Base-by-base conservation (phyloP, 148 eudicot genomes). In the Bassia scoparia region DNA sequence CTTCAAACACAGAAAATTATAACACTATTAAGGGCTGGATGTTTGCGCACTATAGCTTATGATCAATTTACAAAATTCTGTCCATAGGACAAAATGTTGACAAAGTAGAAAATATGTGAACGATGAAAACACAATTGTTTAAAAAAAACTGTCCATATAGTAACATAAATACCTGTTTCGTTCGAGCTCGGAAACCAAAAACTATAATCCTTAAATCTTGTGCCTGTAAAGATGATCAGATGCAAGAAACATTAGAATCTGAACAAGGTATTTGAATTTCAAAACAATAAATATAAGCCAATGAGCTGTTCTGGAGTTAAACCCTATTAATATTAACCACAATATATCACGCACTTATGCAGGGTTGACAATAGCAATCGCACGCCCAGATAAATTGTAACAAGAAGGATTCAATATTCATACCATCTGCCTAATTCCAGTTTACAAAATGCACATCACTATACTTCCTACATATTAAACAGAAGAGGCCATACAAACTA, bases 121-220 rank as follows among this genome's bases (percentile, higher is more conserved):
- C 41, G 35, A 30, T 16, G 26, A 41, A 34, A 48, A 50, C 55
- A 18, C 53, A 63, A 21, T 43, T 44, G n/a, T 44, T 44, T 11
- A 17, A 49, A 0, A 17, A 21, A 43, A 37, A 27, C 23, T 3
- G 34, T 34, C 5, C 29, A 23, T 16, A 41, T 9, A 2, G 5
- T 38, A 18, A 23, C 18, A 62, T 6, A 14, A 49, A 27, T 56
- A 92, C 99, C 99, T 96, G 94, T 81, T 90, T 92, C n/a, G 96
- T 91, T 70, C 86, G 87, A 72, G 93, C 87, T 50, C 91, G 90
- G 72, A 96, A 96, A 61, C 92, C 96, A 76, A 88, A 92, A 62
- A 96, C 96, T 63, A 96, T 83, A 21, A 92, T 90, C 77, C 97
- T 87, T 96, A 92, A 86, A 82, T 96, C 99, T 81, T 92, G n/a